These are phyloP conservation scores for Podaxis sp. DNA, from an alignment of 768 basidiomycete species.

Conservation along the genomic window DNA sequence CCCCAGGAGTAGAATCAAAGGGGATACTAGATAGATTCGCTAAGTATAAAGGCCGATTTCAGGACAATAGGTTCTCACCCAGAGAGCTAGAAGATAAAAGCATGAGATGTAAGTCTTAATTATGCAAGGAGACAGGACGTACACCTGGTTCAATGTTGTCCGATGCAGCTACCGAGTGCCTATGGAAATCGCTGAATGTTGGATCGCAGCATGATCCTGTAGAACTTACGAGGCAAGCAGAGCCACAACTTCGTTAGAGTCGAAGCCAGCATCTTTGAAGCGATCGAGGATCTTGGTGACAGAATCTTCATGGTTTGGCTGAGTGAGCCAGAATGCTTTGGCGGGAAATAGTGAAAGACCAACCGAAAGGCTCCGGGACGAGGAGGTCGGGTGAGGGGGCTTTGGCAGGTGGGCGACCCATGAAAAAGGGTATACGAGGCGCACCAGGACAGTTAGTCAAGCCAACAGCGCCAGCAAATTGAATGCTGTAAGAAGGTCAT, in stretches of 20 bases:
- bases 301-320: constrained; percentile 11
- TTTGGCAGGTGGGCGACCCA: constrained; percentile 33
- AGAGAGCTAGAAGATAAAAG: background rate
- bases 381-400: constrained; percentile 29
- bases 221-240: constrained; percentile 12
- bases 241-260: constrained; percentile 17
- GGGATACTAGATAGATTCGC: constrained; percentile 21
- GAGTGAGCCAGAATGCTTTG: background rate
- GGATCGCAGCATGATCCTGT: background rate
- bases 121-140: background rate
- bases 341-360: background rate
- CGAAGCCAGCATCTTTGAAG: constrained; percentile 24
- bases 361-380: constrained; percentile 23
- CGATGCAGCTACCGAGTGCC: constrained; percentile 8
- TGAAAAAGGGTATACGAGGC: constrained; percentile 38
- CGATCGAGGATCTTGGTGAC: constrained; percentile 20
- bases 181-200: background rate
- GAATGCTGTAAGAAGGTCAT: constrained; percentile 29
- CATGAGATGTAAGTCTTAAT: background rate
- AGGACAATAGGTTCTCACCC: constrained; percentile 3
- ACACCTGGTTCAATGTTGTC: constrained; percentile 9
- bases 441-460: constrained; percentile 42
- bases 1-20: constrained; percentile 44
- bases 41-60: background rate
- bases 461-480: constrained; percentile 46